These are phyloP conservation scores for Verruconis gallopava DNA, from an alignment of 2,329 filamentous ascomycete genomes.

Conservation along the genomic window DNA sequence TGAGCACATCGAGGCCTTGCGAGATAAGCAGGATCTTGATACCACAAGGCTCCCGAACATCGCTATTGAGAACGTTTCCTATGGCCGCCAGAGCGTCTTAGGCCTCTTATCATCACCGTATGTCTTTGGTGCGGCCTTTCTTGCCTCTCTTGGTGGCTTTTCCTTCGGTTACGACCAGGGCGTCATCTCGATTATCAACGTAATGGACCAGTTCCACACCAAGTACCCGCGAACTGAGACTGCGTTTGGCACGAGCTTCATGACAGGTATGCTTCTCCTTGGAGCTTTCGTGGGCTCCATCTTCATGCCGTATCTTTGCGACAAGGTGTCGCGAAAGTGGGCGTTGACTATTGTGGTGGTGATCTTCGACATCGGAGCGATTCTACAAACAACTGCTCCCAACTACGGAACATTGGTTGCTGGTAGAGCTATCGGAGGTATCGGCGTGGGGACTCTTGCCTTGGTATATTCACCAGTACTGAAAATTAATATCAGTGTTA, in stretches of 20 bases:
- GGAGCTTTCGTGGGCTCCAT: constrained; percentile 28
- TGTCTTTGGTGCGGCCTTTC: constrained; percentile 30
- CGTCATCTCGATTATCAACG: constrained; percentile 40
- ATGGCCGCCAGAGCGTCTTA: constrained; percentile 20
- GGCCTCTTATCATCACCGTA: constrained; percentile 26
- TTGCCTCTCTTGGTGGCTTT: constrained; percentile 31
- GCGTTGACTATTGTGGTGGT: constrained; percentile 39
- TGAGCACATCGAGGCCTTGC: too few relatives aligned
- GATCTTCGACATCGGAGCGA: constrained; percentile 29
- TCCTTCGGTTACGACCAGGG: constrained; percentile 44
- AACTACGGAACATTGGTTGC: constrained; percentile 32
- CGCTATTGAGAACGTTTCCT: constrained; percentile 13
- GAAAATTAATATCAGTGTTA: too few relatives aligned
- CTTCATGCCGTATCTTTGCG: constrained; percentile 34
- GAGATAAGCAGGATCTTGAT: too few relatives aligned
- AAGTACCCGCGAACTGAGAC: constrained; percentile 33
- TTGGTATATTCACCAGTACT: too few relatives aligned
- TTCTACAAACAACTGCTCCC: constrained; percentile 27
- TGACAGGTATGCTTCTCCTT: constrained; percentile 28
- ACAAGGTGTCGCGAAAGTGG: constrained; percentile 38
- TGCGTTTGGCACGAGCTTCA: constrained; percentile 19
- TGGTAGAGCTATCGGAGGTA: constrained; percentile 21
- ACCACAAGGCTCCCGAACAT: too few relatives aligned
- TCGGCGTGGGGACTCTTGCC: constrained; percentile 3
- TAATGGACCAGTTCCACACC: constrained; percentile 38